phyloP scores from a whole-genome alignment of 2,329 filamentous ascomycete genomes.

The Orbilia brochopaga region DNA sequence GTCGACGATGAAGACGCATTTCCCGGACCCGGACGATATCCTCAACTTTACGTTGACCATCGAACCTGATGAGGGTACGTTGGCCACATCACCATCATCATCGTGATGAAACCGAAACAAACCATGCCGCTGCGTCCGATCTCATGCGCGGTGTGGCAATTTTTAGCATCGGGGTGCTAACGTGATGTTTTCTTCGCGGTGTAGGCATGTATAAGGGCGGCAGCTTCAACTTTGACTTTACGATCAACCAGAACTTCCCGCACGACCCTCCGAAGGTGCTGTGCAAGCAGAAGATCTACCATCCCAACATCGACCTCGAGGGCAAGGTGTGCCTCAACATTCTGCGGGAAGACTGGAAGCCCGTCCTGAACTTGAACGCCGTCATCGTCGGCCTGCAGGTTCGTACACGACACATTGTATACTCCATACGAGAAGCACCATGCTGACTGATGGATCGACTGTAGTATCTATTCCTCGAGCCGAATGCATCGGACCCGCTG shows the following conservation, averaged over 20 bases:
- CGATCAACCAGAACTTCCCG: constrained; percentile 92
- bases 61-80: constrained; percentile 79
- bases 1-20: constrained; percentile 79
- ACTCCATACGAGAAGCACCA: constrained; percentile 2
- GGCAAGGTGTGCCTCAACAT: constrained; percentile 99
- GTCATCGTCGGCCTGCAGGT: constrained; percentile 93
- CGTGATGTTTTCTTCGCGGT: not conserved
- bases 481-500: constrained; percentile 93
- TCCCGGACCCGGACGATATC: constrained; percentile 82
- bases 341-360: constrained; percentile 97
- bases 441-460: constrained; percentile 29
- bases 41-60: constrained; percentile 83
- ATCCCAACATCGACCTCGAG: constrained; percentile 97
- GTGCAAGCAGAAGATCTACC: constrained; percentile 97
- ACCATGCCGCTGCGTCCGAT: not conserved
- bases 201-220: constrained; percentile 82
- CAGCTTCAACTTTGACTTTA: constrained; percentile 85
- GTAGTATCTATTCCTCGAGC: constrained; percentile 95
- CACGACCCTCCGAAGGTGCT: constrained; percentile 98
- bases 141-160: not conserved
- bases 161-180: not conserved
- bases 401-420: constrained; percentile 3
- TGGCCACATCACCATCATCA: constrained; percentile 2
- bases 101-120: not conserved
- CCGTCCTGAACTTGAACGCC: constrained; percentile 92